A percentile compares a stretch with the other conserved stretches of the same genome.
Evolutionary conservation across 768 basidiomycete species (phyloP).

Genomic region (Suillus bovinus): DNA sequence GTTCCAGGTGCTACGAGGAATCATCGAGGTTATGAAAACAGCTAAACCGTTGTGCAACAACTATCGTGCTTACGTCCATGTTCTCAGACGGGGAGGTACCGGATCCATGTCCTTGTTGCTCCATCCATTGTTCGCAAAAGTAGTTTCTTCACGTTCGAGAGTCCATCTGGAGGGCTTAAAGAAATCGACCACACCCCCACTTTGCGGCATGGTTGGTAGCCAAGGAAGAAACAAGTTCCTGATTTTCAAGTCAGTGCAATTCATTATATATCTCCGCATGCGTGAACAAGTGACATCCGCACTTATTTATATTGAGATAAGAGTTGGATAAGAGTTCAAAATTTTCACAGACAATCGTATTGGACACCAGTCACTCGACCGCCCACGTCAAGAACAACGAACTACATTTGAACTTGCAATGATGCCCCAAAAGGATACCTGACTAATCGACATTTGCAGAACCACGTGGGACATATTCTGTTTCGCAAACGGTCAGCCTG

Average conservation of each 20-base stretch:
- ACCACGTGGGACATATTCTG: slow-evolving; percentile 2
- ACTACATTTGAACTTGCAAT: too few species aligned
- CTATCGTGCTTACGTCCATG: slow-evolving; percentile 48
- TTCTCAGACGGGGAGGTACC: slow-evolving; percentile 58
- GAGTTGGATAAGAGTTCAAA: background rate
- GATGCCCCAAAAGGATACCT: background rate
- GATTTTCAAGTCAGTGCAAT: background rate
- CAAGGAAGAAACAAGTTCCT: background rate
- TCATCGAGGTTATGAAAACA: background rate
- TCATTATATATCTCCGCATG: background rate
- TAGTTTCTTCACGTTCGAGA: slow-evolving; percentile 51
- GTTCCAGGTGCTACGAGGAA: slow-evolving; percentile 47
- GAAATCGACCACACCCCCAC: slow-evolving; percentile 19
- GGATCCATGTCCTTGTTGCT: slow-evolving; percentile 80
- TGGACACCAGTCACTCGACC: background rate
- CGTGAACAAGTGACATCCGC: background rate
- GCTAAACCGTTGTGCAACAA: background rate
- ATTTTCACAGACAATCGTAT: background rate
- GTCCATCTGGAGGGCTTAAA: slow-evolving; percentile 45
- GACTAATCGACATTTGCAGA: background rate
- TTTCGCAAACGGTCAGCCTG: slow-evolving; percentile 4
- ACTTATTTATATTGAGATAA: slow-evolving; percentile 12
- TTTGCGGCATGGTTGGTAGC: background rate
- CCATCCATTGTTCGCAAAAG: slow-evolving; percentile 58
- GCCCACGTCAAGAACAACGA: too few species aligned